Conservation (phyloP, 1,139 yeast genomes). For the Hansenula sp. region DNA sequence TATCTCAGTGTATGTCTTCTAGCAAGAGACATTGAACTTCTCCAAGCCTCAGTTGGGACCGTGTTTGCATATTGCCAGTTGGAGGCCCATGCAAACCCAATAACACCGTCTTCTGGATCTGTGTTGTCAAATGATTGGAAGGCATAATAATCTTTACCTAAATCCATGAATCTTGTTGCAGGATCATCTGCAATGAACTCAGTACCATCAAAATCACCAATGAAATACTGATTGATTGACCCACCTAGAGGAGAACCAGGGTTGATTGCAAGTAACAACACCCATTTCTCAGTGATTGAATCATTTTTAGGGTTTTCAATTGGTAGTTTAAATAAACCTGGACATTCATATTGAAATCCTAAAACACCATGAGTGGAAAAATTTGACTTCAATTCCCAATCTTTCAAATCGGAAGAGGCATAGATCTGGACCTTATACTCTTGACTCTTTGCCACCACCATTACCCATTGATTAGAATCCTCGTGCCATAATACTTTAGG, state of each 20-base stretch:
- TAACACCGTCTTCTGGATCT: constrained; percentile 16
- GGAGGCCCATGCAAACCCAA: constrained; percentile 37
- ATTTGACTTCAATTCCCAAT: constrained; percentile 29
- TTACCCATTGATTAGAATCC: constrained; percentile 30
- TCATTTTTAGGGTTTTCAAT: constrained; percentile 17
- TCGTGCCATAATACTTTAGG: constrained; percentile 39
- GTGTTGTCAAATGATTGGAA: constrained; percentile 28
- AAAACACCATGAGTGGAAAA: constrained; percentile 28
- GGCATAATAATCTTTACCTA: constrained; percentile 34
- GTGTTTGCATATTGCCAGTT: constrained; percentile 34
- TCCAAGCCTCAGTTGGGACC: constrained; percentile 31
- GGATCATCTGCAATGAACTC: constrained; percentile 27
- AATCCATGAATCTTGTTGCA: constrained; percentile 28
- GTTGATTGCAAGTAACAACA: constrained; percentile 31
- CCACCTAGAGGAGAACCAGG: constrained; percentile 38
- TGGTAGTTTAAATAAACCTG: constrained; percentile 29
- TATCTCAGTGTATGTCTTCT: constrained; percentile 27
- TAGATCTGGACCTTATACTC: constrained; percentile 30
- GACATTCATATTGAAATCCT: constrained; percentile 38
- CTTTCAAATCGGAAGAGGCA: constrained; percentile 27
- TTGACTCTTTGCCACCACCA: constrained; percentile 32
- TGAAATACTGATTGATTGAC: constrained; percentile 32
- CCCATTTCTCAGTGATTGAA: constrained; percentile 25
- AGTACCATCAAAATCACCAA: constrained; percentile 37
- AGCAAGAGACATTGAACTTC: constrained; percentile 30